Base-by-base conservation (phyloP, 441 rosid genomes). In the Viola pubescens region DNA sequence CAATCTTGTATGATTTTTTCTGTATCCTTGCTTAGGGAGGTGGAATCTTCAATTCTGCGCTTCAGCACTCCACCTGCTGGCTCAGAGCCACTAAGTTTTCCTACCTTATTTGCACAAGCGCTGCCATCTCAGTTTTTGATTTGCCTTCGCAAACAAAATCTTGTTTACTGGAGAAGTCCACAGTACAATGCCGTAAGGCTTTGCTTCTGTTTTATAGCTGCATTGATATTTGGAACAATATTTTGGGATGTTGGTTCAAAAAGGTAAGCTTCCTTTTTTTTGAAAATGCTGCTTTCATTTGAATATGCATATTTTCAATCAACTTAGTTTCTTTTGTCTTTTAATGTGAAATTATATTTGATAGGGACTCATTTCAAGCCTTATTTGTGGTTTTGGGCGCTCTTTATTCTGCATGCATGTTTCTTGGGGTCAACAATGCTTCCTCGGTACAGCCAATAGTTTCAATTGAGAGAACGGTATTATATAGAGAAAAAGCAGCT, bases 81-180 rank as follows among this genome's bases (percentile, higher is more conserved):
- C 61, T 81, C 97, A 58, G 58, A 72, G 59, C 83, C 90, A 14
- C 67, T 89, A 57, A 73, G 63, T 51, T 92, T 92, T 64, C 55
- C 69, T 48, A 70, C 98, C 48, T 70, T 71, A 44, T 82, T 72
- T 70, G 76, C 98, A 19, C 89, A 81, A 77, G 70, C 67, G 69
- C 62, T 60, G 10, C n/a, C 54, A 39, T 66, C 90, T 60, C 97
- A 87, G 56, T 86, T 92, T 70, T 16, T 11, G 37, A 79, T 79
- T 68, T 85, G 94, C 68, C 70, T 85, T 46, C 77, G 88, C 86
- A 92, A 92, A 78, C 88, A 87, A 70, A 84, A 79, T 77, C 88
- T 89, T 65, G 91, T 89, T 38, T 92, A 89, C 47, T 92, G 98
- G 97, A 92, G 97, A 80, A 87, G 95, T 70, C 97, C 98, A 49